Base-by-base conservation (phyloP, 202 grass and related monocot species). In the Bolboschoenoplectus hybrid region DNA sequence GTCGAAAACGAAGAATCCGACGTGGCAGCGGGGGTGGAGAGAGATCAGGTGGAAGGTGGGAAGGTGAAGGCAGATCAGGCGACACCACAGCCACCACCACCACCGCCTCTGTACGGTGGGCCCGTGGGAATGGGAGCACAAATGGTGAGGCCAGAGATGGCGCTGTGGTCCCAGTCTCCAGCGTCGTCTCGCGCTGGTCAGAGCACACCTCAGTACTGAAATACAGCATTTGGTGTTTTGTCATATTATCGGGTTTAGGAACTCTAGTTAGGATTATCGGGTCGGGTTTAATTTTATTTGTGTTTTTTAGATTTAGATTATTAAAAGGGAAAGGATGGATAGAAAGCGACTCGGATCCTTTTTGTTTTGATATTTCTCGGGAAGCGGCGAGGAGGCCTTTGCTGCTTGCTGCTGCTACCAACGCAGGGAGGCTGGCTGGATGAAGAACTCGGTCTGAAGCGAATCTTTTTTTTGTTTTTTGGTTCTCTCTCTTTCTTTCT, bases 101-200 rank as follows among this genome's bases (percentile, higher is more conserved):
- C 52, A 16, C 82, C 32, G 35, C 86, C 47, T 47, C 36, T 85
- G 47, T 86, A 81, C 35, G 84, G 70, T 68, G 86, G 70, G 5
- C 46, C 16, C 7, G 86, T 67, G 35, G 82, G 49, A 9, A 78
- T 73, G 56, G 85, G 83, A 53, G 85, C 67, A 2, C 75, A 86
- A 10, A 78, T 45, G 43, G 78, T 74, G 17, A 74, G 84, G 67
- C 39, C 74, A 14, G 89, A 88, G 57, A 90, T 86, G 87, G 88
- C 70, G 17, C 73, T 90, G 65, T 93, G 94, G 91, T 81, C 74
- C 83, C 91, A 86, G 9, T 1, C 84, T 7, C 38, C 78, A 2
- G 38, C 72, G 16, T 36, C 47, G 6, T 72, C 66, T 35, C 56
- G 61, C 1, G 64, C 79, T 47, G 60, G 9, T 61, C 84, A 91